These are phyloP conservation scores for Curvularia lunata DNA, from an alignment of 2,329 filamentous ascomycete genomes.

Conservation along the genomic window DNA sequence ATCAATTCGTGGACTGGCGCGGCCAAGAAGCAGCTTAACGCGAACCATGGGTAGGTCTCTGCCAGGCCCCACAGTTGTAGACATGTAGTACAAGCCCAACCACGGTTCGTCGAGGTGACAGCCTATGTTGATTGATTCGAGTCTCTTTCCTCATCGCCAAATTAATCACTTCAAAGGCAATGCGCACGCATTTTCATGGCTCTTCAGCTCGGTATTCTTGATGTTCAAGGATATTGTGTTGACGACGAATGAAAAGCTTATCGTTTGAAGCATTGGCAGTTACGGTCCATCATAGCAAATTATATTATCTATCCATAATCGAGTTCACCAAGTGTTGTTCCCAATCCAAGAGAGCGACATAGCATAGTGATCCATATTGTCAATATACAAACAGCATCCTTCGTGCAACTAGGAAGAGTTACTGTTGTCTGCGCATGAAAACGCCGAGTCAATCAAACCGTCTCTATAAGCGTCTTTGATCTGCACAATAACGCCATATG, in stretches of 20 bases:
- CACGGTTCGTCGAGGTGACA: no score
- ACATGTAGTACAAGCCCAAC: no score
- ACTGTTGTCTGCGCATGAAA: constrained; percentile 42
- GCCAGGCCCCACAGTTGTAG: constrained; percentile 49
- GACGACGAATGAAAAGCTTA: not conserved
- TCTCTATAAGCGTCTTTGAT: constrained; percentile 60
- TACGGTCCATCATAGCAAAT: not conserved
- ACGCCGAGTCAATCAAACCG: constrained; percentile 52
- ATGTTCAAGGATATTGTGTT: not conserved
- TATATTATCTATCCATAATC: not conserved
- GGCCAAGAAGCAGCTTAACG: constrained; percentile 59
- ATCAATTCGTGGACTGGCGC: constrained; percentile 54
- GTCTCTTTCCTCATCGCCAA: not conserved
- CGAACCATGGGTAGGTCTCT: constrained; percentile 61
- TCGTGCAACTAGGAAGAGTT: constrained; percentile 30
- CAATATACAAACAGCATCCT: not conserved
- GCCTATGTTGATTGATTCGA: not conserved
- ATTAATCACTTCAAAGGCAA: not conserved
- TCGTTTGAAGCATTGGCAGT: not conserved
- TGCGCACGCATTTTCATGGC: not conserved
- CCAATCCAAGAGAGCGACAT: not conserved
- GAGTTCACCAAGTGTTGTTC: not conserved
- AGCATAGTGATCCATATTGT: not conserved
- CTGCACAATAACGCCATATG: constrained; percentile 58
- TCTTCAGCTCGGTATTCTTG: not conserved